Evolutionary conservation across 345 rosid species (phyloP).

Genomic region (Lenwebbia sp.): DNA sequence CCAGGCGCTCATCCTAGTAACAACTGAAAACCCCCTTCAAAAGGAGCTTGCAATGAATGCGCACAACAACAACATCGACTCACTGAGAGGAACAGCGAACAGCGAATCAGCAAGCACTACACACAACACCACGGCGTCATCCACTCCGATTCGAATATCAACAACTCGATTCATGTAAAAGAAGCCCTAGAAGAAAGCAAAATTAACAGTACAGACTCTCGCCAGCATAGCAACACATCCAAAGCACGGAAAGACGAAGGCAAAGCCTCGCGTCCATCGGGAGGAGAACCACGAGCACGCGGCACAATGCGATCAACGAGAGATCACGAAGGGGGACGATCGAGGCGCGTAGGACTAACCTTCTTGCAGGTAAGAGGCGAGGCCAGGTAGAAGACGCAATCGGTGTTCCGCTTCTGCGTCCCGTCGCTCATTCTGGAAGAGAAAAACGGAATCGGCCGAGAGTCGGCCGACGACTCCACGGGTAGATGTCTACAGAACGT

Average conservation of each 20-base stretch:
- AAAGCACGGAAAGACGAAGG: neutral
- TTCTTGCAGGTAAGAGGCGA: conserved; percentile 77
- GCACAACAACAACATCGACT: neutral
- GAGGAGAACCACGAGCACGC: neutral
- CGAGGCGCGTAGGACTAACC: conserved; percentile 7
- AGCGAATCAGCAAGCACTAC: neutral
- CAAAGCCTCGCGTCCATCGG: neutral
- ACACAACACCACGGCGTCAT: neutral
- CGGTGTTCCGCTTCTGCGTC: conserved; percentile 39
- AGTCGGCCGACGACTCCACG: conserved; percentile 1
- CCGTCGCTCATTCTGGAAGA: conserved; percentile 31
- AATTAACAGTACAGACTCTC: neutral
- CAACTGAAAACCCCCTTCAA: neutral
- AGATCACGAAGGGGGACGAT: neutral
- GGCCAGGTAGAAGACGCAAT: conserved; percentile 58
- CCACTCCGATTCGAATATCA: neutral
- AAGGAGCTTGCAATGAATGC: neutral
- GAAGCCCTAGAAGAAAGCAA: neutral
- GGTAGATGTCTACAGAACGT: neutral
- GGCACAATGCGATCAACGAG: neutral
- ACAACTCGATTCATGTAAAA: neutral
- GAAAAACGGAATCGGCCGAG: neutral
- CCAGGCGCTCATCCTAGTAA: neutral
- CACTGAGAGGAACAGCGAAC: neutral
- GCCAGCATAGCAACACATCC: neutral